phyloP scores from a whole-genome alignment of 1,139 yeast genomes.

The Geotrichum cucujoidarum region DNA sequence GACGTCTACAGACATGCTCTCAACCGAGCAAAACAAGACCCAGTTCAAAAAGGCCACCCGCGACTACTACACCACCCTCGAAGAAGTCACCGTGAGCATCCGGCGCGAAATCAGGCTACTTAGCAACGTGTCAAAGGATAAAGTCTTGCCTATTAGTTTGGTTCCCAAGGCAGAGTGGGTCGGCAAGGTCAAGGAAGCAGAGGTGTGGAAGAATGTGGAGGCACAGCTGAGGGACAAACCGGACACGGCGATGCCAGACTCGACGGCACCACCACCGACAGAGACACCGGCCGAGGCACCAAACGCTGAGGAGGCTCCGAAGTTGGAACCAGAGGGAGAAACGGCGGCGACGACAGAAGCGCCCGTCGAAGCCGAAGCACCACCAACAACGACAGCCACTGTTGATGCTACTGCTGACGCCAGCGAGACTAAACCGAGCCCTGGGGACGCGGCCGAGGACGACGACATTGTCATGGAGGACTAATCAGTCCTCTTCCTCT shows the following conservation, averaged over 20 bases:
- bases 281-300: no score
- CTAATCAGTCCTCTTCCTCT: no score
- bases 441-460: not conserved
- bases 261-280: no score
- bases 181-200: conserved; percentile 35
- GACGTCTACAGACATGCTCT: conserved; percentile 27
- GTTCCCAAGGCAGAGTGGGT: conserved; percentile 38
- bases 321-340: conserved; percentile 6
- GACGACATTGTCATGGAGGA: conserved; percentile 10
- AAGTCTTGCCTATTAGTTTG: conserved; percentile 36
- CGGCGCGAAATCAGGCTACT: conserved; percentile 40
- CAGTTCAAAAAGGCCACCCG: conserved; percentile 33
- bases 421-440: no score
- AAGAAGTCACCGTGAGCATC: conserved; percentile 38
- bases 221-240: conserved; percentile 12
- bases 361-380: no score
- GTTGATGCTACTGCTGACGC: no score
- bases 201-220: conserved; percentile 31
- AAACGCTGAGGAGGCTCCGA: not conserved
- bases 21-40: conserved; percentile 27
- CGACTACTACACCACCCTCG: conserved; percentile 33
- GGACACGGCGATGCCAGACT: no score
- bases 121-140: conserved; percentile 39
- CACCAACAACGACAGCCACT: no score
- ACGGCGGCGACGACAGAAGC: no score